A percentile compares a stretch with the other conserved stretches of the same genome.
These are phyloP conservation scores for Acer yangbiense DNA, from an alignment of 345 rosid species.

Conservation along the genomic window DNA sequence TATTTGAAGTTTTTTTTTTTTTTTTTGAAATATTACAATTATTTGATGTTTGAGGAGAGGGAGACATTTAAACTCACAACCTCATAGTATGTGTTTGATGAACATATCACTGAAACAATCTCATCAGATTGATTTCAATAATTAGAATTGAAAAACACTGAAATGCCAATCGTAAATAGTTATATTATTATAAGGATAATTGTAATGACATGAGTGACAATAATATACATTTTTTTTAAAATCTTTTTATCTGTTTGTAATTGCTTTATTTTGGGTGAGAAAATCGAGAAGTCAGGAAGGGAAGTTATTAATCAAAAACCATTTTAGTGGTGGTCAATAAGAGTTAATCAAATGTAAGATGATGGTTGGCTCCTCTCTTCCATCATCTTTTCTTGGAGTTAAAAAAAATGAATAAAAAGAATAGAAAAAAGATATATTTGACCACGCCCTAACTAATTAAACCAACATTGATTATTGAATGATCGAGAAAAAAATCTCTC, in stretches of 20 bases:
- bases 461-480: constrained; percentile 10
- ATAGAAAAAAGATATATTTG: constrained; percentile 6
- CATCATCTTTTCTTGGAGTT: constrained; percentile 12
- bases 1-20: no score
- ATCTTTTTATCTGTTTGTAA: neutral
- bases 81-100: no score
- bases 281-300: constrained; percentile 32
- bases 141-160: no score
- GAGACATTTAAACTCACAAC: no score
- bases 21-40: no score
- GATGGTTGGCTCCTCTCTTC: constrained; percentile 23
- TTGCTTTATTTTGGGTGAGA: constrained; percentile 13
- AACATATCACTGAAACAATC: neutral
- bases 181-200: neutral
- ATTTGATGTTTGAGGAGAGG: no score
- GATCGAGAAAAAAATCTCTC: constrained; percentile 21
- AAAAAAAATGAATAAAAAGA: constrained; percentile 1
- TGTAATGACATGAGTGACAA: neutral
- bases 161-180: neutral
- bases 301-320: constrained; percentile 27
- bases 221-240: neutral
- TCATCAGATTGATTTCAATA: no score
- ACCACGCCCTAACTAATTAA: neutral
- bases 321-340: constrained; percentile 26
- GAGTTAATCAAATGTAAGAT: constrained; percentile 22